Base-by-base conservation (phyloP, 1,139 yeast species). In the Hansenula sp. region DNA sequence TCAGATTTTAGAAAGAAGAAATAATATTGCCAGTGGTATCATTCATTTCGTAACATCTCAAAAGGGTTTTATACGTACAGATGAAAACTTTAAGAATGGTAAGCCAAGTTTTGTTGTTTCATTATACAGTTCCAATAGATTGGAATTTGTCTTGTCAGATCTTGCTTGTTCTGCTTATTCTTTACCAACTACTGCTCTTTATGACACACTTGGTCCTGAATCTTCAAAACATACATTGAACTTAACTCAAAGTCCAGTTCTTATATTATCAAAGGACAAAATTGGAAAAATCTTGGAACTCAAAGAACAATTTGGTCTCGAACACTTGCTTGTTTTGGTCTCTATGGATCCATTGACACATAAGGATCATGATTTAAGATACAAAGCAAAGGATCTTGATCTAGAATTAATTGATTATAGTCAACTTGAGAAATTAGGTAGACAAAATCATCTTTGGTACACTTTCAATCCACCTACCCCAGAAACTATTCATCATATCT, bases 61-160 rank as follows among this genome's bases (percentile, higher is more conserved):
- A n/a, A 11, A 22, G 4, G 19, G 30, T 14, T 18, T 12, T 14
- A 12, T 31, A 34, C 13, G 29, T 34, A 41, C 61, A 33, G 62
- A 63, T 32, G 11, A 33, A 20, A n/a, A 21, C 4, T 40, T 42
- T 6, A 22, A 30, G 27, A 20, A 22, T 14, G 35, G 35, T 6
- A 32, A 32, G 17, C 35, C 35, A 24, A 64, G 64, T 27, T 77
- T 77, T 51, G 61, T 75, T 26, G 77, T 79, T 14, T 66, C 79
- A 2, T 52, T 80, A 19, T 73, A 72, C 54, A 70, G 82, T 18
- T 70, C 73, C 35, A 80, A 80, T 57, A 60, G 76, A 36, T 59
- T 66, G 19, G 82, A 79, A 51, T 80, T 87, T 86, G 60, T 69
- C n/a, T 54, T 79, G 22, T 58, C 82, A 13, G 87, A 80, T 56